These are phyloP conservation scores for Chamaecrista fasciculata DNA, from an alignment of 306 rosid species.

Conservation along the genomic window DNA sequence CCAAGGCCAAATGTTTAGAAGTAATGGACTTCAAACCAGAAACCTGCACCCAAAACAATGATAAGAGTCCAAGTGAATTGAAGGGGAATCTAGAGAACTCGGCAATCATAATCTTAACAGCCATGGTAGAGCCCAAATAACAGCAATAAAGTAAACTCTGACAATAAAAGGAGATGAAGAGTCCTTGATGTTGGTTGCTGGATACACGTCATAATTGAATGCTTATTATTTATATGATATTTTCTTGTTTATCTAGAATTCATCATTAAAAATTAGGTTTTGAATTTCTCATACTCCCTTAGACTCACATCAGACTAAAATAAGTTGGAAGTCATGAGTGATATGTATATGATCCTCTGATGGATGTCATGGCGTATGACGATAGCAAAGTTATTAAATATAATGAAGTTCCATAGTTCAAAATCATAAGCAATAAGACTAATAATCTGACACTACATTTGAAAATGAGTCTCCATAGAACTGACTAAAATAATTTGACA, in stretches of 20 bases:
- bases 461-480: not conserved
- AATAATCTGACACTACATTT: not conserved
- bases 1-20: conserved; percentile 96
- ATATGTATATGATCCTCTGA: no score
- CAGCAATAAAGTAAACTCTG: not conserved
- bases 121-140: not conserved
- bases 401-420: not conserved
- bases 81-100: conserved; percentile 18
- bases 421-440: no score
- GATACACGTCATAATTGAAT: no score
- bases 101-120: not conserved
- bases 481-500: not conserved
- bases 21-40: conserved; percentile 99
- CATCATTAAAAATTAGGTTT: no score
- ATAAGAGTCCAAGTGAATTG: conserved; percentile 22
- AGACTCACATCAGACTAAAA: no score
- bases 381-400: not conserved
- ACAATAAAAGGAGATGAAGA: not conserved
- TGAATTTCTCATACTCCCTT: no score
- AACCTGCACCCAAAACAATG: conserved; percentile 56
- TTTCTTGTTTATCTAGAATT: no score
- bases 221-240: no score
- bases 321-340: no score
- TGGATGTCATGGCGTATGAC: no score
- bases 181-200: not conserved